Evolutionary conservation across 1,139 yeast species (phyloP).

Genomic region (Saccharomycopsis hybrid): DNA sequence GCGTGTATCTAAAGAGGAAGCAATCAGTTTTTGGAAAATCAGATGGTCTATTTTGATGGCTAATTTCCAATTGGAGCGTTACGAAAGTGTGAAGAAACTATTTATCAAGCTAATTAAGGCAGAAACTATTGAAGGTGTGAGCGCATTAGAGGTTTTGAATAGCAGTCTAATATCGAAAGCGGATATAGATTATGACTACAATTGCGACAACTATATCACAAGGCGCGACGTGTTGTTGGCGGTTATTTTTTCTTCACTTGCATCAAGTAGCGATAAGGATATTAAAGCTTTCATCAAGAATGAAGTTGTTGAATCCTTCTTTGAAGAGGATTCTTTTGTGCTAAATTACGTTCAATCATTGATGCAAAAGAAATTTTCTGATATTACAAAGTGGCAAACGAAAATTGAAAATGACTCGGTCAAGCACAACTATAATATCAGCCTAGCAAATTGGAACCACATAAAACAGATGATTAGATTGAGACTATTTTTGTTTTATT

Average conservation of each 20-base stretch:
- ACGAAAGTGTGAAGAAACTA: neutral
- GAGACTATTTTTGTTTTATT: constrained; percentile 24
- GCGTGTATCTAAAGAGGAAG: constrained; percentile 1
- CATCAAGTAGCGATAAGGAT: constrained; percentile 21
- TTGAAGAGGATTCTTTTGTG: constrained; percentile 19
- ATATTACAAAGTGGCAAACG: neutral
- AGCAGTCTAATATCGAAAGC: neutral
- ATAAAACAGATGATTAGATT: constrained; percentile 24
- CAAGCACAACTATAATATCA: constrained; percentile 2
- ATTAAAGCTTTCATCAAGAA: constrained; percentile 22
- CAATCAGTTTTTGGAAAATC: constrained; percentile 14
- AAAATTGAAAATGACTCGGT: neutral
- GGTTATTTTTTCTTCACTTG: constrained; percentile 23
- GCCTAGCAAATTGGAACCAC: constrained; percentile 22
- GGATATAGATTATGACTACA: neutral
- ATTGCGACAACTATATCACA: constrained; percentile 24
- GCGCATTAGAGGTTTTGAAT: constrained; percentile 1
- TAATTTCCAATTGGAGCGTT: constrained; percentile 10
- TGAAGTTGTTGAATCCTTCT: constrained; percentile 20
- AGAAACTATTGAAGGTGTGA: neutral
- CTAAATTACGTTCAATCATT: constrained; percentile 4
- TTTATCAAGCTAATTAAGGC: neutral
- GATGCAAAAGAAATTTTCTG: constrained; percentile 3
- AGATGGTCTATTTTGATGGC: constrained; percentile 16
- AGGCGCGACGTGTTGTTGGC: constrained; percentile 24